Base-by-base conservation (phyloP, 1,284 basidiomycete species). In the Puccinia polysora region DNA sequence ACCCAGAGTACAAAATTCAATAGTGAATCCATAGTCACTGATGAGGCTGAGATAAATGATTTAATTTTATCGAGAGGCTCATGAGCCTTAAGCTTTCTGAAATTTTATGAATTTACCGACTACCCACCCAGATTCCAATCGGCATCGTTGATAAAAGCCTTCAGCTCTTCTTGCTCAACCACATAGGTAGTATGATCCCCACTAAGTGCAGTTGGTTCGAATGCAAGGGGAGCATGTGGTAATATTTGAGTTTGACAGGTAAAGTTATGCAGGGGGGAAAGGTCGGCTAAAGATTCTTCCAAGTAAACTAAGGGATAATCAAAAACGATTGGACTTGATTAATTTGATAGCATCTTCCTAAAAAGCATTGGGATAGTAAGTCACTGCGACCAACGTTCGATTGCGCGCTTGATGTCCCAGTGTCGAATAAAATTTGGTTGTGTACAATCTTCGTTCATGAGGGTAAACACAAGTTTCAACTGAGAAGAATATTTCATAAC, bases 201-300 rank as follows among this genome's bases (percentile, higher is more conserved):
- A n/a, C n/a, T n/a, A 14, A 53, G 73, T 43, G 36, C 23, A 47
- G 69, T 15, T 50, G 92, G 89, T 65, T 85, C 81, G 76, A 97
- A 91, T 0, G 91, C 87, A 47, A 98, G 81, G 0, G 93, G 94
- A 0, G 91, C 90, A 78, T 95, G 88, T 79, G 87, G 92, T 76
- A 94, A 90, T 0, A 96, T 86, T 81, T 97, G 94, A 74, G 90
- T 94, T 81, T 97, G 93, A 62, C 97, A 84, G 2, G 89, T 90
- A 78, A 95, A 91, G 77, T 92, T 90, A 82, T 97, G 91, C 32
- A 97, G 79, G 12, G 83, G 80, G 1, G 82, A 82, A 4, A 96
- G 82, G 40, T 84, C 82, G 10, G 83, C 79, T 15, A 91, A 80
- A 18, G 88, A 82, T 1, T 91, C 89, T 20, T 82, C 78, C 34